These are phyloP conservation scores for Coccomyxa sp. DNA, from an alignment of 139 green algal genomes.

Conservation along the genomic window DNA sequence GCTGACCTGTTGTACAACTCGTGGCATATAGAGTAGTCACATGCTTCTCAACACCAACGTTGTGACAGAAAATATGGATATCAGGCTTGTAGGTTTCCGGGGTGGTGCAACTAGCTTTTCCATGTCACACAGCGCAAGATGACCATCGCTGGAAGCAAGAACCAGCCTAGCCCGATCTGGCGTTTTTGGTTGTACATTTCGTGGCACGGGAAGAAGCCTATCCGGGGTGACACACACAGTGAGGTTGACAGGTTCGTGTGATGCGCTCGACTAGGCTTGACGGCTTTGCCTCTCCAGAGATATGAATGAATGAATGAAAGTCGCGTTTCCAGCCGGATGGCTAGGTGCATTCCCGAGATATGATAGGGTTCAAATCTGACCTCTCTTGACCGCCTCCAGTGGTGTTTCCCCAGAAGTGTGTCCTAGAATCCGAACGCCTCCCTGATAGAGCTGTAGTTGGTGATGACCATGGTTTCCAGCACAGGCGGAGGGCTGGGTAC, in stretches of 20 bases:
- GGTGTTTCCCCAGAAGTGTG: neutral
- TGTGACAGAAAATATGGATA: slow-evolving; percentile 2
- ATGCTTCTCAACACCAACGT: neutral
- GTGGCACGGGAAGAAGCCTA: neutral
- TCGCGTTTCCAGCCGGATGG: neutral
- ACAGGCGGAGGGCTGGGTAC: neutral
- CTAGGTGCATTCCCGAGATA: neutral
- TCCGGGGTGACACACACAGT: neutral
- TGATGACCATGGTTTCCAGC: neutral
- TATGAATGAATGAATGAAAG: neutral
- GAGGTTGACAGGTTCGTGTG: neutral
- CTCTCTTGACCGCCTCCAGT: neutral
- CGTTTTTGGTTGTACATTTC: neutral
- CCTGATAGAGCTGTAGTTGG: neutral
- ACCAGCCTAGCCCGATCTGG: neutral
- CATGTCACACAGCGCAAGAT: neutral
- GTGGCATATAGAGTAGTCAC: neutral
- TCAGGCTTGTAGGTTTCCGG: neutral
- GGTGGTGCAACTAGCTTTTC: slow-evolving; percentile 1
- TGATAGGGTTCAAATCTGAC: slow-evolving; percentile 1
- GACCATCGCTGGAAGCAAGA: neutral
- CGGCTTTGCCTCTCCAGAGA: neutral
- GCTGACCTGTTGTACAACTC: neutral
- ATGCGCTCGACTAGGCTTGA: neutral
- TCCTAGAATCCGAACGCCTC: neutral